Evolutionary conservation across 306 rosid species (phyloP).

Genomic region (Betula pendula): DNA sequence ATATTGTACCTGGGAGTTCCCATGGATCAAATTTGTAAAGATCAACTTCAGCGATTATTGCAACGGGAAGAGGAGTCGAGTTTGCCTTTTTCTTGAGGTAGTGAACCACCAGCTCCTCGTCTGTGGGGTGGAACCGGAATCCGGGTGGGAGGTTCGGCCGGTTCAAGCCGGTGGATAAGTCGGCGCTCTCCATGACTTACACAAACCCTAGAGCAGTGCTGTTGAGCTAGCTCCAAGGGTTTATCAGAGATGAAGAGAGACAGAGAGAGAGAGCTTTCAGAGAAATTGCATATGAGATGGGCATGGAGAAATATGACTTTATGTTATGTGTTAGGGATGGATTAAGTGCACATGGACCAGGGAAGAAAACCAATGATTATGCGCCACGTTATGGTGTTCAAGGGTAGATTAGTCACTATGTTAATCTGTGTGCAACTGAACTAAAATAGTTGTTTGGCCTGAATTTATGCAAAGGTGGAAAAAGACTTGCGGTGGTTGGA

Average conservation of each 20-base stretch:
- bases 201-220: too few species aligned
- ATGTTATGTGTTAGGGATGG: background rate
- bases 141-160: constrained; percentile 90
- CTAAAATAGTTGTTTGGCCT: background rate
- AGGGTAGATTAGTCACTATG: constrained; percentile 20
- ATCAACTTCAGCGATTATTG: constrained; percentile 88
- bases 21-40: constrained; percentile 96
- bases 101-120: constrained; percentile 92
- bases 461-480: background rate
- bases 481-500: constrained; percentile 12
- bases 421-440: background rate
- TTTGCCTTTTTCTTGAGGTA: constrained; percentile 77
- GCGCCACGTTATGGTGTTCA: background rate
- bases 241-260: constrained; percentile 23
- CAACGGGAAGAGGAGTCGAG: constrained; percentile 70
- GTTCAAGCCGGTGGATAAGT: constrained; percentile 64
- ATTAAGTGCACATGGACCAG: background rate
- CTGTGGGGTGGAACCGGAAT: constrained; percentile 95
- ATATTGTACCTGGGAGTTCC: constrained; percentile 77
- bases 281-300: constrained; percentile 18
- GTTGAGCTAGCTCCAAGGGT: constrained; percentile 22
- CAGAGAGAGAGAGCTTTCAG: constrained; percentile 8
- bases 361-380: background rate
- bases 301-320: background rate
- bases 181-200: constrained; percentile 74